Evolutionary conservation across 768 basidiomycete species (phyloP), one percentile per base, ranked within the genome.

Genomic region (Auricularia heimuer): DNA sequence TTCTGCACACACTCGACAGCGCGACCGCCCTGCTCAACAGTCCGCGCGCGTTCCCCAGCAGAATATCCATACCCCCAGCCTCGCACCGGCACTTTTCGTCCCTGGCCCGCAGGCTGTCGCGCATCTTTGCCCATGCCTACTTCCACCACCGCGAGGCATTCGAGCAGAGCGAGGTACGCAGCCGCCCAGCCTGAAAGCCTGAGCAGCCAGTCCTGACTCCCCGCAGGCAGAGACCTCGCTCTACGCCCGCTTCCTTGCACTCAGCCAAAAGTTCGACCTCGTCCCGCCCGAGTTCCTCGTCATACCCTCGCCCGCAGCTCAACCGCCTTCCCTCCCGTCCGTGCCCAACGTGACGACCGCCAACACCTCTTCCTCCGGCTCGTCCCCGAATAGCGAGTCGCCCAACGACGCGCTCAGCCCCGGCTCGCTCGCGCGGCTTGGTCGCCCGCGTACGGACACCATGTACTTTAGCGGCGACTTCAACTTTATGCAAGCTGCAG

Each of bases 121-220:
- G 96, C 44, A 94, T 98, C 67, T 98, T 99, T 72, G 92, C 92
- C 0, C 96, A 99, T 75, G 94, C 94, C 1, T 98, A 94, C 79
- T 95, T 89, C 77, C 92, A 94, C 73, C 94, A 96, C 75, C 88
- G 92, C 68, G 94, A 94, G 72, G 85, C 85, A 0, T 96, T 96
- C 73, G 89, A 92, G 69, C 89, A 92, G 72, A 89, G 89, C 36
- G 93, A 95, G 70, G 73, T 74, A 37, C 6, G 54, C 54, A 3
- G 7, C 2, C 29, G 0, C 29, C 29, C 54, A n/a, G 1, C 7
- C 8, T 1, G 18, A 54, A 54, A 8, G 51, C 10, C 36, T 18
- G n/a, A 35, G 3, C 18, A 18, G 18, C 29, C 11, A 35, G 14
- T 6, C 24, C 18, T 37, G n/a, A 70, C 77, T 8, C 18, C 7